Percentiles rank a stretch among this genome's conserved stretches.
Evolutionary conservation across 306 rosid species (phyloP).

Genomic region (Cajanus cajan): DNA sequence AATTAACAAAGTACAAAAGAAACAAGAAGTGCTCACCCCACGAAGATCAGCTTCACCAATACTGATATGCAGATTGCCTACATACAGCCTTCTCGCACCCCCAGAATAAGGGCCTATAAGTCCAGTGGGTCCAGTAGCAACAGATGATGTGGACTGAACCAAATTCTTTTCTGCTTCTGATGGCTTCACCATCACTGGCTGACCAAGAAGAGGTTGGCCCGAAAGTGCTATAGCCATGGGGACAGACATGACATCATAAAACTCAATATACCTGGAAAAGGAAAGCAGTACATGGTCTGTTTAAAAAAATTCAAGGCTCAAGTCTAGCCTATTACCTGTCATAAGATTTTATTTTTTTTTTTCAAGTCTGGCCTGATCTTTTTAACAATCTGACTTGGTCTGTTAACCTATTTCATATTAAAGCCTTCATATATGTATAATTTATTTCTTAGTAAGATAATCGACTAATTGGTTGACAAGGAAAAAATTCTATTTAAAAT

Average conservation of each 20-base stretch:
- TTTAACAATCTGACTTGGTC: too few relatives aligned
- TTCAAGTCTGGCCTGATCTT: too few relatives aligned
- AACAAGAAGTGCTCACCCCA: constrained; percentile 47
- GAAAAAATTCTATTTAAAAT: too few relatives aligned
- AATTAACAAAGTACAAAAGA: constrained; percentile 2
- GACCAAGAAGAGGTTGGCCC: constrained; percentile 85
- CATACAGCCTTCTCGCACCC: constrained; percentile 92
- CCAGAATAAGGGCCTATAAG: constrained; percentile 86
- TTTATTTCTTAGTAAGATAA: too few relatives aligned
- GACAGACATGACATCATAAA: constrained; percentile 93
- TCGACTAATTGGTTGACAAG: too few relatives aligned
- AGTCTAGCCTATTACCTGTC: too few relatives aligned
- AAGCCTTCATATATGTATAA: too few relatives aligned
- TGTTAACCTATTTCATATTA: too few relatives aligned
- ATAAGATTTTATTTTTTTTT: too few relatives aligned
- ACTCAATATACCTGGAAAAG: constrained; percentile 81
- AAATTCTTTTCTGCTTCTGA: constrained; percentile 99
- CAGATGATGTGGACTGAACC: constrained; percentile 77
- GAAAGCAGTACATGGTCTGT: background rate
- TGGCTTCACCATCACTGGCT: constrained; percentile 99
- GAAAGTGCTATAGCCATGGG: constrained; percentile 99
- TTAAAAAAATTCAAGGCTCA: too few relatives aligned
- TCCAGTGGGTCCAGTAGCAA: constrained; percentile 56
- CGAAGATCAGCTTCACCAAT: constrained; percentile 92
- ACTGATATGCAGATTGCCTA: constrained; percentile 85